Conservation (phyloP, 2,329 filamentous ascomycete genomes). For the Madurella mycetomatis region DNA sequence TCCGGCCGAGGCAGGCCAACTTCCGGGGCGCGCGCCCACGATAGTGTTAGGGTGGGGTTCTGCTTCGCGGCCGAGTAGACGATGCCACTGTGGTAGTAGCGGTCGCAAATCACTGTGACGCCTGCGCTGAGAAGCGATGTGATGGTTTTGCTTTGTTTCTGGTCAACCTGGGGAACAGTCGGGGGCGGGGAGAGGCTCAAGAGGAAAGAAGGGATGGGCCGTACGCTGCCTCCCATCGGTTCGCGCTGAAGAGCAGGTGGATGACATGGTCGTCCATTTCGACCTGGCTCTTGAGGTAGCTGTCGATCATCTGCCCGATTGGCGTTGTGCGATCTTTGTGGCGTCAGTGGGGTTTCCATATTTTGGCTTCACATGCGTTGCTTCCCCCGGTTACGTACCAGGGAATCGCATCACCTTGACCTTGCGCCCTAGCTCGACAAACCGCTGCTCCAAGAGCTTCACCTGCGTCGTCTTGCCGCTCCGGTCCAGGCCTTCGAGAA, state of each 20-base stretch:
- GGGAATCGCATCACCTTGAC: slow-evolving; percentile 56
- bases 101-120: slow-evolving; percentile 76
- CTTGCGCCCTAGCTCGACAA: slow-evolving; percentile 44
- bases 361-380: not conserved
- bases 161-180: not conserved
- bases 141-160: slow-evolving; percentile 46
- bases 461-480: slow-evolving; percentile 93
- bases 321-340: slow-evolving; percentile 66
- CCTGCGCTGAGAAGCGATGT: slow-evolving; percentile 55
- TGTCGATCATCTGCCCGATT: slow-evolving; percentile 82
- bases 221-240: slow-evolving; percentile 74
- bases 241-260: slow-evolving; percentile 85
- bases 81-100: slow-evolving; percentile 92
- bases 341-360: not conserved
- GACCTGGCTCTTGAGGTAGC: slow-evolving; percentile 67
- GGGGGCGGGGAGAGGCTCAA: not conserved
- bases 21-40: slow-evolving; percentile 82
- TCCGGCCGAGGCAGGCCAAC: slow-evolving; percentile 84
- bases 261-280: slow-evolving; percentile 84
- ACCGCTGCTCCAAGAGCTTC: slow-evolving; percentile 56
- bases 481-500: slow-evolving; percentile 83
- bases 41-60: slow-evolving; percentile 62
- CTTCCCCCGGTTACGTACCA: slow-evolving; percentile 37
- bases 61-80: slow-evolving; percentile 90
- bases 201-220: slow-evolving; percentile 24